Base-by-base conservation (phyloP, 441 rosid genomes). In the Viola pubescens region DNA sequence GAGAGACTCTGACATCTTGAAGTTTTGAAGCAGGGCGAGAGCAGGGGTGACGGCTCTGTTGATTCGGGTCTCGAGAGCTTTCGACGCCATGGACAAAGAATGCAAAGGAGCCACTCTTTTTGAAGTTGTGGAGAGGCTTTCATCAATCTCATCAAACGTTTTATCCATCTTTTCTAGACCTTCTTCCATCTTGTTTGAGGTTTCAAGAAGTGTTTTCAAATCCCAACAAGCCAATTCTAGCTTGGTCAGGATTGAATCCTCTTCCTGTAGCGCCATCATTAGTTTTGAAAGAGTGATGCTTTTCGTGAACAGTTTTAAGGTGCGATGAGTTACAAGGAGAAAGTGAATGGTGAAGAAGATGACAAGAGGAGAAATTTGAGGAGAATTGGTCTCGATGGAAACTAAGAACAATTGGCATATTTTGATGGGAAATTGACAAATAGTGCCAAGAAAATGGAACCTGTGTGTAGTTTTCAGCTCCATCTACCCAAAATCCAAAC, bases 51-150 rank as follows among this genome's bases (percentile, higher is more conserved):
- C 68, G 7, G 85, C 84, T 63, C 91, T 69, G 53, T 75, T 84
- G 57, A 82, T 82, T 62, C 87, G 67, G 26, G 82, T 80, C 52
- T 84, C 82, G 4, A 84, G 81, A 42, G 87, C 87, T 67, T 74
- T 84, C 4, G 77, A 53, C 14, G 82, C 73, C 75, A 82, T 79
- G 37, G 80, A 74, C 58, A 71, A 48, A 68, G 87, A 73, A 58
- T 82, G 87, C 57, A 84, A 71, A n/a, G 82, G 82, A 4, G 84
- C 81, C 4, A 82, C 58, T 47, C 74, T 70, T 61, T 55, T 79
- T 2, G 90, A 77, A 5, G 81, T 66, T 4, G 66, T 56, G 8
- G 84, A 48, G 2, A 82, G 76, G 41, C 45, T 64, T 58, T 77
- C 71, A 38, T 80, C 77, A 1, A 77, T 75, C 5, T 19, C 42